Evolutionary conservation across 495 filamentous ascomycete genomes (phyloP), one percentile per base, ranked within the genome.

Genomic region (Penicillium cataractarum): DNA sequence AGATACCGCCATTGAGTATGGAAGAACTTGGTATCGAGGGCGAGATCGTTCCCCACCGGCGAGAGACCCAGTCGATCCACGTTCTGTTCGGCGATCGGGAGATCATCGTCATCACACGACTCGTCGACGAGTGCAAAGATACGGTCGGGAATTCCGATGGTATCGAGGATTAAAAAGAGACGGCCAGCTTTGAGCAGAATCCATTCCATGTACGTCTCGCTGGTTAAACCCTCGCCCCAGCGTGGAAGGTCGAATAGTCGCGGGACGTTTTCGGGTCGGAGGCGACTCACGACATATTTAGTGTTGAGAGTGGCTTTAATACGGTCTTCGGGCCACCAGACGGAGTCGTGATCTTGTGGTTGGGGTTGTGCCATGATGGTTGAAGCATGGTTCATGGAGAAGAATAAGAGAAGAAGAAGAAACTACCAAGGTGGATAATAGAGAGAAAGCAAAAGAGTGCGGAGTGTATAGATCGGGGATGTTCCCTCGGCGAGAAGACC

Each of bases 201-300:
- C 90, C 91, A 96, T 65, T 97, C 93, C 75, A 92, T 87, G 69
- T 97, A 98, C 1, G 92, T 96, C 64, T 92, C 89, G 67, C 92
- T 91, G 2, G 93, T 97, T 64, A 97, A 74, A 13, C 89, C 91
- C 69, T 93, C 92, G n/a, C 92, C 93, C 76, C 95, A 97, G 19
- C 83, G 83, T 37, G 93, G 76, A 0, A 87, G 87, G 49, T 83
- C 79, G 68, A 95, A 87, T 17, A 97, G 79, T 27, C 83, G 82
- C 32, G 83, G 74, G 60, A 88, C 82, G 71, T 89, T 85, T 15
- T 87, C 82, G 13, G 86, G 83, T n/a, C 83, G 79, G 21, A 92
- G 80, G 57, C 89, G 86, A 39, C 82, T 83, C 61, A 86, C 78
- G 61, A 96, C 83, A 67, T 88, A 95, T 51, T 87, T 82, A 42